A percentile compares a stretch with the other conserved stretches of the same genome.
These are phyloP conservation scores for Penicillium chermesinum DNA, from an alignment of 495 filamentous ascomycete species.

Conservation along the genomic window DNA sequence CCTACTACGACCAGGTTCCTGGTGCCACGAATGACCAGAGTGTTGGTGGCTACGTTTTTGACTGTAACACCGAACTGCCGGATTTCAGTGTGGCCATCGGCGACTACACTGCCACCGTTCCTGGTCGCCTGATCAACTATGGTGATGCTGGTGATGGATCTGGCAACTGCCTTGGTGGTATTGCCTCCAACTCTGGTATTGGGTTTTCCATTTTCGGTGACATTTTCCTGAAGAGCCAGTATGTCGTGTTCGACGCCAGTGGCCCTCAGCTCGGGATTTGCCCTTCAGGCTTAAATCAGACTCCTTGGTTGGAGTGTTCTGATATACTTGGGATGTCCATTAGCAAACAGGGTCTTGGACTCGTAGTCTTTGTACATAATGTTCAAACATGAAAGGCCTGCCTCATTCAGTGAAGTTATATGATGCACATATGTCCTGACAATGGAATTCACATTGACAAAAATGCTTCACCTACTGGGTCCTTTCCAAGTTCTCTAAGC, in stretches of 20 bases:
- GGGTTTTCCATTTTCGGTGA: conserved; percentile 71
- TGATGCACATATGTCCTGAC: too few species aligned
- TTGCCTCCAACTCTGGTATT: conserved; percentile 58
- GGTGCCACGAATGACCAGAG: conserved; percentile 42
- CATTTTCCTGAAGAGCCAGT: conserved; percentile 73
- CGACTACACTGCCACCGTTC: conserved; percentile 39
- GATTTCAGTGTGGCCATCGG: conserved; percentile 55
- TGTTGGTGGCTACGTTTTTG: conserved; percentile 62
- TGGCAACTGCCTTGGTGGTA: conserved; percentile 57
- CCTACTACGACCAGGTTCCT: conserved; percentile 58
- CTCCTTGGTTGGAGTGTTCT: too few species aligned
- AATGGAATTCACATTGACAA: too few species aligned
- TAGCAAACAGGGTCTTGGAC: too few species aligned
- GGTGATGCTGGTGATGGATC: conserved; percentile 35
- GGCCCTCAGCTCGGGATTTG: conserved; percentile 55
- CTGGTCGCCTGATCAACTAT: conserved; percentile 42
- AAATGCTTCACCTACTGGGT: too few species aligned
- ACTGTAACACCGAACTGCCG: conserved; percentile 58
- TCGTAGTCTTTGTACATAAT: too few species aligned
- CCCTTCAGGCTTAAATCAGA: too few species aligned
- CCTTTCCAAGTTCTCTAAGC: too few species aligned
- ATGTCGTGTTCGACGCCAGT: conserved; percentile 65
- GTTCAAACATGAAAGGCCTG: too few species aligned
- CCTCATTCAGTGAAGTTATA: too few species aligned
- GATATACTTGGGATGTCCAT: too few species aligned